Base-by-base conservation (phyloP, 2,329 filamentous ascomycete species). In the Alternaria panax region DNA sequence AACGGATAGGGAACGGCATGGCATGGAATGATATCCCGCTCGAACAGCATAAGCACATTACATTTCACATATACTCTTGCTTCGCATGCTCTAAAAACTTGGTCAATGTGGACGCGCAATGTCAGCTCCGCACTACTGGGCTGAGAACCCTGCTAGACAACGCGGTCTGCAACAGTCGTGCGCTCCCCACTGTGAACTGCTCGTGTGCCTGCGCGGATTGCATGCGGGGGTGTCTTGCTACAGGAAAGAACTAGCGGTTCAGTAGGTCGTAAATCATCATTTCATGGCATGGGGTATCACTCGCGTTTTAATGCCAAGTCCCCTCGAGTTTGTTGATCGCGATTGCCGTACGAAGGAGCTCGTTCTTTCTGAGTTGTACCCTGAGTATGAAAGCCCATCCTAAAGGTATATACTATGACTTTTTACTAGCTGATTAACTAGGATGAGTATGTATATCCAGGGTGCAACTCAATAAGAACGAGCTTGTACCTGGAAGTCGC, bases 1-100 rank as follows among this genome's bases (percentile, higher is more conserved):
- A 38, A 27, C 16, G 48, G 36, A n/a, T 20, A 41, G 18, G 28
- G 4, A 16, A 34, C 25, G 18, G 28, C 41, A 46, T 38, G 25
- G 38, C 18, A 22, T 40, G 36, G 36, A 22, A 40, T 47, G 38
- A 48, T 50, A 50, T 50, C 30, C 51, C 18, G 22, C 7, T 32
- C 20, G 38, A 59, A 45, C 45, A 47, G 47, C 24, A 45, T n/a
- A 41, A 55, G 55, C 47, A 45, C 14, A 18, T 55, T 55, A 11
- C 12, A 55, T n/a, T 3, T 36, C 36, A 20, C 28, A n/a, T 16
- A 50, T 25, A 27, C 32, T 22, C 16, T 42, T 14, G 28, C 18
- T 14, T 28, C 18, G 16, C 24, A 8, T 20, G 24, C 11, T 41
- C 14, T 12, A 14, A 12, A 32, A 14, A 16, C 11, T n/a, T 18